A percentile compares a stretch with the other conserved stretches of the same genome.
These are phyloP conservation scores for Sphaerobolus stellatus DNA, from an alignment of 1,284 basidiomycete species.

Conservation along the genomic window DNA sequence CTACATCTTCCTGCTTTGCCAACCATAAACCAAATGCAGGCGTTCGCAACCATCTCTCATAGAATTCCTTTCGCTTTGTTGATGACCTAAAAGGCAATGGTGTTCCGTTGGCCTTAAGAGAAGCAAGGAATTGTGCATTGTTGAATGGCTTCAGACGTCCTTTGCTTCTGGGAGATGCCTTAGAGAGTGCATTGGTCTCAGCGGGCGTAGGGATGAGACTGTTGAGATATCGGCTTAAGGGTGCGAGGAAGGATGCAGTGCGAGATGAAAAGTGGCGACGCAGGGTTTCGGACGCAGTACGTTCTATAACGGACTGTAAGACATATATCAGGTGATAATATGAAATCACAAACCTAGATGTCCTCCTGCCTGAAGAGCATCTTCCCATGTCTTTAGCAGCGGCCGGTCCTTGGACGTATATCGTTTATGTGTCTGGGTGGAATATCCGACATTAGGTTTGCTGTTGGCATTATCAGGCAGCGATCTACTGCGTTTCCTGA, in stretches of 20 bases:
- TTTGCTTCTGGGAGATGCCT: conserved; percentile 5
- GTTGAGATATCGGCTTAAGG: conserved; percentile 91
- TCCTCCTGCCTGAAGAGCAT: conserved; percentile 50
- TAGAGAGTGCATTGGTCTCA: conserved; percentile 3
- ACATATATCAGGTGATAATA: conserved; percentile 16
- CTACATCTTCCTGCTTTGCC: conserved; percentile 67
- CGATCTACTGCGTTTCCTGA: too few species aligned
- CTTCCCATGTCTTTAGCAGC: conserved; percentile 68
- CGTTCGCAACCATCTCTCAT: conserved; percentile 68
- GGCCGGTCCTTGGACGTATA: conserved; percentile 83
- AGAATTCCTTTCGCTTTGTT: conserved; percentile 66
- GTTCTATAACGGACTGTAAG: conserved; percentile 41
- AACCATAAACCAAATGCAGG: conserved; percentile 78
- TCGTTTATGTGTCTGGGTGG: conserved; percentile 77
- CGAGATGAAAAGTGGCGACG: conserved; percentile 85
- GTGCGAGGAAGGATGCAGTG: conserved; percentile 87
- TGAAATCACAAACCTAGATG: conserved; percentile 47
- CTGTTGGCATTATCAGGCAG: too few species aligned
- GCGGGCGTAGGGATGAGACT: conserved; percentile 76
- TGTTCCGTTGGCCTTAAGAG: conserved; percentile 77
- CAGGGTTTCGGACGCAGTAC: conserved; percentile 66
- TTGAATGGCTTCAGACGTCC: conserved; percentile 78
- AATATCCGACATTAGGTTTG: conserved; percentile 69
- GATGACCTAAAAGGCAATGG: conserved; percentile 73
- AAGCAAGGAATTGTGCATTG: conserved; percentile 74